Evolutionary conservation across 495 filamentous ascomycete genomes (phyloP), one percentile per base, ranked within the genome.

Genomic region (Trichoderma asperelloides): DNA sequence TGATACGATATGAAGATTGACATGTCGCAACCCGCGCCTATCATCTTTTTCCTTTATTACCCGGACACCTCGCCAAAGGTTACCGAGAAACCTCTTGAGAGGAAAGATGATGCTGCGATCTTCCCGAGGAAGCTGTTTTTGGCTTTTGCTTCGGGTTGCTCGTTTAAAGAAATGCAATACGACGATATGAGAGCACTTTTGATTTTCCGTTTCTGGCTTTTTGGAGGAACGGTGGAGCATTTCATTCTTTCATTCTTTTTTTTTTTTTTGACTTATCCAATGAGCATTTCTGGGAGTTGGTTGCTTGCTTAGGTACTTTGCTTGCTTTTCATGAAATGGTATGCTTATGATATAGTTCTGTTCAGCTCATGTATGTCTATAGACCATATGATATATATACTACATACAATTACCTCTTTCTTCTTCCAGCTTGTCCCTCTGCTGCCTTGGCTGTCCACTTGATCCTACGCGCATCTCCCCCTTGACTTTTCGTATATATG

Each of bases 311-410:
- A n/a, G n/a, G n/a, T n/a, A 33, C 13, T 30, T 33, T 23, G 1
- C 47, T 51, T 60, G 27, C 15, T 16, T 47, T 15, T 47, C 43
- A n/a, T 47, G 43, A 47, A 37, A 51, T 9, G 0, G 18, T 51
- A 51, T 51, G 21, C 18, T 51, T 51, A 9, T 51, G n/a, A 51
- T 0, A 9, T 21, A 51, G 47, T 37, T 33, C 9, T 37, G 33
- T 37, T 37, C 5, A 0, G 9, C 5, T 51, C 21, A 4, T 47
- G 43, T 16, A 51, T 51, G 55, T 63, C 6, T 62, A 37, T 25
- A 62, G 30, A 68, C 69, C 67, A 71, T n/a, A n/a, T 72, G 55
- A 16, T 60, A 18, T 60, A 28, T 30, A 37, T 60, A 3, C 16
- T 60, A 9, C 27, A 3, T 60, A 7, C 1, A 9, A 5, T 9